A percentile compares a stretch with the other conserved stretches of the same genome.
These are phyloP conservation scores for Lantana camara DNA, from an alignment of 257 asterid genomes.

Conservation along the genomic window DNA sequence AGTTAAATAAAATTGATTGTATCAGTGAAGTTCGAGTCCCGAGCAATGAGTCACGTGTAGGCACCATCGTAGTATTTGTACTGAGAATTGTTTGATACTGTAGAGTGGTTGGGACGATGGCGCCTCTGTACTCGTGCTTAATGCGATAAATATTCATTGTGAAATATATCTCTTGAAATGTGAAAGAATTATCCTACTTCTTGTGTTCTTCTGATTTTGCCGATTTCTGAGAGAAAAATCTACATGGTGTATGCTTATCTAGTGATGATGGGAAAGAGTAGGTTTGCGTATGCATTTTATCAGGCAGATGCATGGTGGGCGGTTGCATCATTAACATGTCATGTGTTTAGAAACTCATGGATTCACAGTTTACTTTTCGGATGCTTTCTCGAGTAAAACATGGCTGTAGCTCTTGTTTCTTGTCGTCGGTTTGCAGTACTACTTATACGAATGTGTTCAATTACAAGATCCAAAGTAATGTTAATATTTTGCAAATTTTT, in stretches of 20 bases:
- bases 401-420: neutral
- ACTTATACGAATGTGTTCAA: neutral
- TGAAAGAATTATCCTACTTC: constrained; percentile 5
- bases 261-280: neutral
- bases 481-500: neutral
- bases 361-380: neutral
- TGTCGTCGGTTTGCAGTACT: no score
- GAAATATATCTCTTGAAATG: neutral
- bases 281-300: neutral
- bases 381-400: constrained; percentile 1
- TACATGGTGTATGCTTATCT: neutral
- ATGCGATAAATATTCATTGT: constrained; percentile 5
- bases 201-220: neutral
- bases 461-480: neutral
- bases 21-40: constrained; percentile 21
- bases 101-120: neutral
- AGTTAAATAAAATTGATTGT: constrained; percentile 36
- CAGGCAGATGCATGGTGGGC: neutral
- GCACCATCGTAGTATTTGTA: neutral
- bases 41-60: constrained; percentile 14
- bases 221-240: constrained; percentile 2
- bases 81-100: constrained; percentile 4
- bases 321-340: no score
- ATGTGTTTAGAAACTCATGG: neutral
- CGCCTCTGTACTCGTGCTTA: neutral